Evolutionary conservation across 148 eudicot species (phyloP).

Genomic region (Cornus kousa): DNA sequence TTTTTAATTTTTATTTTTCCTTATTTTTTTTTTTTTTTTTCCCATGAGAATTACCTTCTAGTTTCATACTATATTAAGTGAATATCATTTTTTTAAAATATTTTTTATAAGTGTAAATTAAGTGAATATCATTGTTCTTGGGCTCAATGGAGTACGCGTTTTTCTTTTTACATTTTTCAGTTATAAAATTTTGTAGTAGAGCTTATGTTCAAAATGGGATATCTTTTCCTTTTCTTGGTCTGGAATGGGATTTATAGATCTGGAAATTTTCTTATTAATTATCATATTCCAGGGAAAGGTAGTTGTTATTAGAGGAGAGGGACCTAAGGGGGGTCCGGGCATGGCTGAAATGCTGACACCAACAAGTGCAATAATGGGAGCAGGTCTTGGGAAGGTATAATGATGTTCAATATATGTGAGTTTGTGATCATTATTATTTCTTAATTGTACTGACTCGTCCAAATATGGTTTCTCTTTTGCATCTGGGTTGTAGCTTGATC

Average conservation of each 20-base stretch:
- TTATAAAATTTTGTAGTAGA: neutral
- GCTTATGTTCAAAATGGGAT: neutral
- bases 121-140: neutral
- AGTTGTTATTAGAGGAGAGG: conserved; percentile 94
- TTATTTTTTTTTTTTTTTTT: too few species aligned
- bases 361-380: conserved; percentile 99
- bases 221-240: neutral
- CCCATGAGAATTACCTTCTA: neutral
- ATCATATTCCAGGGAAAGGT: conserved; percentile 70
- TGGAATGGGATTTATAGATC: neutral
- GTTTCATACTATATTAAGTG: too few species aligned
- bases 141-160: neutral
- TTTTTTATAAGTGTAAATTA: too few species aligned
- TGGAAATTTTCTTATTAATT: conserved; percentile 2
- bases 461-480: too few species aligned
- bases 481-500: too few species aligned
- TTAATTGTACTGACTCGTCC: neutral
- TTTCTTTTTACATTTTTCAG: neutral
- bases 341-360: conserved; percentile 99
- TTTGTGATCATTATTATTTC: neutral
- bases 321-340: conserved; percentile 99
- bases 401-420: conserved; percentile 5
- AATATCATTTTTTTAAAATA: neutral
- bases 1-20: too few species aligned
- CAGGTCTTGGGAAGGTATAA: conserved; percentile 93